A percentile compares a stretch with the other conserved stretches of the same genome.
Evolutionary conservation across 2,329 filamentous ascomycete species (phyloP).

Genomic region (Myriosclerotinia scirpicola): DNA sequence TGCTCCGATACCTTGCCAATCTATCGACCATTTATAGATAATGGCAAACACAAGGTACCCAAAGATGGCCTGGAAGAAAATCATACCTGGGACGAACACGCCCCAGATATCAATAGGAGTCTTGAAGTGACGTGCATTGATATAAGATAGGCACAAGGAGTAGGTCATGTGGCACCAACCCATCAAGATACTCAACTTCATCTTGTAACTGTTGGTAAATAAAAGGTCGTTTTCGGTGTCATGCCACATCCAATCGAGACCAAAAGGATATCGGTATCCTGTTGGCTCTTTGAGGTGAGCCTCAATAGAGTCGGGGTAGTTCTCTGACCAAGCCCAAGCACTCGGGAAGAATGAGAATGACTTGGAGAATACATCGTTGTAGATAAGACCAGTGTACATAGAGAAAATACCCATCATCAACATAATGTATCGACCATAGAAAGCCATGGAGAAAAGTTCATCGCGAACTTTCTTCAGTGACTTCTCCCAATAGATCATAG

Average conservation of each 20-base stretch:
- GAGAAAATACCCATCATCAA: slow-evolving; percentile 98
- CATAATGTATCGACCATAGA: slow-evolving; percentile 98
- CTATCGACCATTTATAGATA: slow-evolving; percentile 93
- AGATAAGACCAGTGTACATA: slow-evolving; percentile 93
- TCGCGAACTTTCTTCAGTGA: slow-evolving; percentile 87
- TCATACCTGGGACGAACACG: slow-evolving; percentile 97
- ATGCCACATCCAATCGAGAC: slow-evolving; percentile 95
- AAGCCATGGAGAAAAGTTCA: slow-evolving; percentile 97
- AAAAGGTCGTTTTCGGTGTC: slow-evolving; percentile 91
- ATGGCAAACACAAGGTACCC: slow-evolving; percentile 94
- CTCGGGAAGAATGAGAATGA: slow-evolving; percentile 85
- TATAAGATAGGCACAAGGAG: slow-evolving; percentile 85
- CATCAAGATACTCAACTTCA: slow-evolving; percentile 98
- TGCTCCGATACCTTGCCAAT: slow-evolving; percentile 68
- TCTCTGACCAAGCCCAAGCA: slow-evolving; percentile 76
- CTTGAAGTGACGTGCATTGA: slow-evolving; percentile 95
- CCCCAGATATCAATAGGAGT: slow-evolving; percentile 94
- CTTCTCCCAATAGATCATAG: slow-evolving; percentile 98
- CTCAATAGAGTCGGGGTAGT: slow-evolving; percentile 64
- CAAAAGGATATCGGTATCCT: slow-evolving; percentile 89
- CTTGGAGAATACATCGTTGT: slow-evolving; percentile 97
- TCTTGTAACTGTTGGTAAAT: slow-evolving; percentile 99
- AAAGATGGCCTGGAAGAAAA: slow-evolving; percentile 99
- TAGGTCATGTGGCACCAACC: slow-evolving; percentile 99
- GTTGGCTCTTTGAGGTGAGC: slow-evolving; percentile 59